A percentile compares a stretch with the other conserved stretches of the same genome.
Evolutionary conservation across 495 filamentous ascomycete species (phyloP).

Genomic region (Talaromyces wortmannii): DNA sequence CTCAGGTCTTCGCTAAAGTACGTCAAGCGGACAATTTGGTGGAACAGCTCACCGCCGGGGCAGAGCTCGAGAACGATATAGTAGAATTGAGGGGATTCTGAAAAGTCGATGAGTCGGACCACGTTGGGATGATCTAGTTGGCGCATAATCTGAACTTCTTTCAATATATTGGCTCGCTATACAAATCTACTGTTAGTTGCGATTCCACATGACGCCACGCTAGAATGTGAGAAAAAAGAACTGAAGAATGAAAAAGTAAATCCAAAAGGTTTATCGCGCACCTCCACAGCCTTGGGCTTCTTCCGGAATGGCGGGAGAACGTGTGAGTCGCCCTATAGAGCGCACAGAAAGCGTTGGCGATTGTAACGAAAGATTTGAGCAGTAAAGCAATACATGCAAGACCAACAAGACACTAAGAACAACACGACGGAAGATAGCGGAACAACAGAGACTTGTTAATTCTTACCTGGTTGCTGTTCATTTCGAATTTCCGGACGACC

Average conservation of each 20-base stretch:
- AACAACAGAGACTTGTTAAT: conserved; percentile 11
- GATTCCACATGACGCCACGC: conserved; percentile 6
- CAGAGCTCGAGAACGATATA: conserved; percentile 96
- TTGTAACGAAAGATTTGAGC: not conserved
- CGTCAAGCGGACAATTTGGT: conserved; percentile 95
- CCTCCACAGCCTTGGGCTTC: conserved; percentile 90
- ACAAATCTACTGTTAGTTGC: conserved; percentile 1
- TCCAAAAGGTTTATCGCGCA: conserved; percentile 55
- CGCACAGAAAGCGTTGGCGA: conserved; percentile 29
- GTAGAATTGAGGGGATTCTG: conserved; percentile 90
- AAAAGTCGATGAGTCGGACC: conserved; percentile 86
- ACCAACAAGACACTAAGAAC: conserved; percentile 12
- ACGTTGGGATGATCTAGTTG: conserved; percentile 94
- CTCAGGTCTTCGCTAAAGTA: conserved; percentile 97
- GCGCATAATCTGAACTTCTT: conserved; percentile 98
- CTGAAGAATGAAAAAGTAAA: conserved; percentile 10
- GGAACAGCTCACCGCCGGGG: conserved; percentile 93
- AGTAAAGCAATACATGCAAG: conserved; percentile 9
- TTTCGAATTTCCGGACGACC: conserved; percentile 96
- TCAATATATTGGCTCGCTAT: conserved; percentile 92
- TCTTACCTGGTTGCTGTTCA: conserved; percentile 92
- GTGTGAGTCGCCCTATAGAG: conserved; percentile 69
- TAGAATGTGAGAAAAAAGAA: conserved; percentile 25
- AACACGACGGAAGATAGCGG: conserved; percentile 11
- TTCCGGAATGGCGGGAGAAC: conserved; percentile 95